These are phyloP conservation scores for Parmelia sp. DNA, from an alignment of 495 filamentous ascomycete species.

Conservation along the genomic window DNA sequence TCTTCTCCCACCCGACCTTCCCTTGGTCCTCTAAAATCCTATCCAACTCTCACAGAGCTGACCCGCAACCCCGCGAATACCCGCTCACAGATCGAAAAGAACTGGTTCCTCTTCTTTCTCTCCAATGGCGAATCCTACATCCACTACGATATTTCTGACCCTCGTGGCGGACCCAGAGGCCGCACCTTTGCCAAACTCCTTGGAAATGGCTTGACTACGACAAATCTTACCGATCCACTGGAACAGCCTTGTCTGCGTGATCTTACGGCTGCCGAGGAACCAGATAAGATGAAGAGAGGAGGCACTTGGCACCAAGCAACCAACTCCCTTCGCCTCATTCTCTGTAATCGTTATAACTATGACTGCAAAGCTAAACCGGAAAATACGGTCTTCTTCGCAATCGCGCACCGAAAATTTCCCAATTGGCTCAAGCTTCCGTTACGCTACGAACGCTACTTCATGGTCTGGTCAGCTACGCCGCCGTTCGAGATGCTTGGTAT, in stretches of 20 bases:
- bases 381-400: slow-evolving; percentile 35
- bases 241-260: slow-evolving; percentile 32
- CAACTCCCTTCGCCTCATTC: slow-evolving; percentile 34
- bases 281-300: slow-evolving; percentile 14
- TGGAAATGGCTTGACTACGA: slow-evolving; percentile 35
- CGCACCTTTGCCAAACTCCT: slow-evolving; percentile 37
- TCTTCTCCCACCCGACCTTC: slow-evolving; percentile 32
- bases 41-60: slow-evolving; percentile 35
- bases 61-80: slow-evolving; percentile 34
- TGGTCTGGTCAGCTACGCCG: slow-evolving; percentile 32
- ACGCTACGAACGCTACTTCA: slow-evolving; percentile 37
- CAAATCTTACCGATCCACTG: slow-evolving; percentile 33
- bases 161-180: slow-evolving; percentile 10
- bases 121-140: slow-evolving; percentile 28
- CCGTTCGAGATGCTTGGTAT: slow-evolving; percentile 36
- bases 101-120: slow-evolving; percentile 37
- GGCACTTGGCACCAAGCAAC: slow-evolving; percentile 37
- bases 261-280: slow-evolving; percentile 16
- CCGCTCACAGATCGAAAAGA: slow-evolving; percentile 35
- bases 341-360: slow-evolving; percentile 30
- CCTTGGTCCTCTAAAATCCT: slow-evolving; percentile 36
- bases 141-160: slow-evolving; percentile 32
- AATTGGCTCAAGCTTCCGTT: slow-evolving; percentile 32
- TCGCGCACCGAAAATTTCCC: slow-evolving; percentile 35
- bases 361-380: slow-evolving; percentile 24